Percentiles rank a stretch among this genome's conserved stretches.
These are phyloP conservation scores for Solanum phureja DNA, from an alignment of 257 asterid species.

Conservation along the genomic window DNA sequence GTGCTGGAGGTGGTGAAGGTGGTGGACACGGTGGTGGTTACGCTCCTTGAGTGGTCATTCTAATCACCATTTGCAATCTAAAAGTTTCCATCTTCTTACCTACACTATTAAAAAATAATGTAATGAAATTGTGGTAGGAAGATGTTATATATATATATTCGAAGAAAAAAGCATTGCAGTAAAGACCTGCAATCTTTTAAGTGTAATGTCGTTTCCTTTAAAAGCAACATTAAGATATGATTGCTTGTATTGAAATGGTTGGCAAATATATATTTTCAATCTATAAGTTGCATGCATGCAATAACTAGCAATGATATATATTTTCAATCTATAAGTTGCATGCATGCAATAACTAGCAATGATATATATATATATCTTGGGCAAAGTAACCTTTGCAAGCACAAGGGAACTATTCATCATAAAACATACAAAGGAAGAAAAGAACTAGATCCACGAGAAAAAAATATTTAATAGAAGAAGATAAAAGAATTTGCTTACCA, in stretches of 20 bases:
- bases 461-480: neutral
- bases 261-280: neutral
- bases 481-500: no score
- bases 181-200: neutral
- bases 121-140: neutral
- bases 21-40: constrained; percentile 52
- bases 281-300: neutral
- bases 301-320: neutral
- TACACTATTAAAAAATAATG: neutral
- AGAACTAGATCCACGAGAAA: neutral
- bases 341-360: no score
- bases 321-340: no score
- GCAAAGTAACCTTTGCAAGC: neutral
- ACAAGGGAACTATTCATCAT: neutral
- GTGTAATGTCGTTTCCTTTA: neutral
- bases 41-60: constrained; percentile 17
- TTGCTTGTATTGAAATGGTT: neutral
- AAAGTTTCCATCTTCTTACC: neutral
- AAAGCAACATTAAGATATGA: neutral
- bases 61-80: neutral
- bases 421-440: neutral
- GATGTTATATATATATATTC: neutral
- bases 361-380: neutral
- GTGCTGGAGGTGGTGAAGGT: constrained; percentile 42
- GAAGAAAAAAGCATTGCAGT: neutral